A percentile compares a stretch with the other conserved stretches of the same genome.
Evolutionary conservation across 2,329 filamentous ascomycete genomes (phyloP).

Genomic region (Alternaria rosae): DNA sequence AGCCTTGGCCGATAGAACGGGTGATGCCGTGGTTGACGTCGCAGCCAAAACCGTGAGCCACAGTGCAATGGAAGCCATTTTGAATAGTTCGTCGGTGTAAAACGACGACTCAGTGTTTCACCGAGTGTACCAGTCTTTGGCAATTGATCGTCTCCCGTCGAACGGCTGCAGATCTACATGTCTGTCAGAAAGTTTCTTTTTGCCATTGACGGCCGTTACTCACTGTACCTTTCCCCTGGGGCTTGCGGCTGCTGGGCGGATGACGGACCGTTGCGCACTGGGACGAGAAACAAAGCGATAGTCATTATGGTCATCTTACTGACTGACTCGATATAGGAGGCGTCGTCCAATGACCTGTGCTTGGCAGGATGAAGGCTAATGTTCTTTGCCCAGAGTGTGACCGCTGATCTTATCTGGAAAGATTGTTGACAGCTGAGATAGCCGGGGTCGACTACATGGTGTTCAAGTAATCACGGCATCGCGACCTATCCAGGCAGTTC

Average conservation of each 20-base stretch:
- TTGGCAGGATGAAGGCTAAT: conserved; percentile 19
- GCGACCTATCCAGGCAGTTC: conserved; percentile 2
- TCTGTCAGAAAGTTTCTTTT: conserved; percentile 13
- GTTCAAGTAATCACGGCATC: neutral
- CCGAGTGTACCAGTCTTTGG: conserved; percentile 3
- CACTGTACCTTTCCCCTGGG: conserved; percentile 8
- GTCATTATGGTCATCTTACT: conserved; percentile 6
- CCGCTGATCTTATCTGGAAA: conserved; percentile 16
- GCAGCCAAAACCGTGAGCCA: conserved; percentile 36
- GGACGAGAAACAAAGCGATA: conserved; percentile 9
- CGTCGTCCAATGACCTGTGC: conserved; percentile 11
- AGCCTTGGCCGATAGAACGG: conserved; percentile 19
- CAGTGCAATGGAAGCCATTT: conserved; percentile 24
- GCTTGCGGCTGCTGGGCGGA: conserved; percentile 6
- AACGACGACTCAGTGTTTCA: conserved; percentile 1
- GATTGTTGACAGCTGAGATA: conserved; percentile 4
- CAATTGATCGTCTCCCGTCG: conserved; percentile 15
- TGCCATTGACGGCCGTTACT: neutral
- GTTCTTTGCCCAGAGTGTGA: conserved; percentile 11
- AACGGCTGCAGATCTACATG: conserved; percentile 17
- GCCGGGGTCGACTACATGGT: conserved; percentile 4
- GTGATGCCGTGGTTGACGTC: conserved; percentile 27
- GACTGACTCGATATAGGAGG: conserved; percentile 9
- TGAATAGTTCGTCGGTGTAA: conserved; percentile 10
- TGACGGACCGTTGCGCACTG: conserved; percentile 13